Evolutionary conservation across 441 rosid species (phyloP), one percentile per base, ranked within the genome.

Genomic region (Dalechampia spathulata): DNA sequence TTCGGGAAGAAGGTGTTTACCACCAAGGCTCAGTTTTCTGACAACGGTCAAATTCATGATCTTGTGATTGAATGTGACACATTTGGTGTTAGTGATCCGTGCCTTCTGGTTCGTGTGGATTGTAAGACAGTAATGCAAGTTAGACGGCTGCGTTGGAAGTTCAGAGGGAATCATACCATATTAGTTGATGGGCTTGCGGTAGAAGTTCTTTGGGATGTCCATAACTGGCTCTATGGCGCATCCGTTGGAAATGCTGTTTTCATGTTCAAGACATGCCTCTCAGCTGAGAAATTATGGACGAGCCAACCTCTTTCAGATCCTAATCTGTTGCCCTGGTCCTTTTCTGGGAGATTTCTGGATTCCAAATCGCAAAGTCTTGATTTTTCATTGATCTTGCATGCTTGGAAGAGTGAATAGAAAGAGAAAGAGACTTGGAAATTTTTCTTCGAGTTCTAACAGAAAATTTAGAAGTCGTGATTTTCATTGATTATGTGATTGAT

Each of bases 121-220:
- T 78, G 88, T 5, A 89, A 82, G 77, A 72, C 61, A 0, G 72
- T 81, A 70, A 76, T 89, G 92, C 80, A 76, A 70, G 85, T 86
- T 70, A 83, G 78, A 79, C 69, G 79, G 64, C 79, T 89, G 2
- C 65, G 66, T 1, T 89, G 97, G 95, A 89, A 89, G 78, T 89
- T 89, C 55, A 71, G 96, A 16, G 96, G 92, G 34, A 89, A 86
- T 49, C 81, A 76, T 52, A 86, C 88, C 6, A 80, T 89, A 57
- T 61, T 80, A 69, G 85, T 89, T 4, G 84, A 83, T 63, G 90
- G 91, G 39, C 32, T 82, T 32, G 75, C 82, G 0, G 81, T 89
- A 26, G 95, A 86, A 67, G 83, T 86, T 52, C 74, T 77, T 49
- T 89, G 97, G 97, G 95, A 89, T 72, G 92, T 89, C 19, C 78